Evolutionary conservation across 1,284 basidiomycete genomes (phyloP).

Genomic region (Chalciporus sp.): DNA sequence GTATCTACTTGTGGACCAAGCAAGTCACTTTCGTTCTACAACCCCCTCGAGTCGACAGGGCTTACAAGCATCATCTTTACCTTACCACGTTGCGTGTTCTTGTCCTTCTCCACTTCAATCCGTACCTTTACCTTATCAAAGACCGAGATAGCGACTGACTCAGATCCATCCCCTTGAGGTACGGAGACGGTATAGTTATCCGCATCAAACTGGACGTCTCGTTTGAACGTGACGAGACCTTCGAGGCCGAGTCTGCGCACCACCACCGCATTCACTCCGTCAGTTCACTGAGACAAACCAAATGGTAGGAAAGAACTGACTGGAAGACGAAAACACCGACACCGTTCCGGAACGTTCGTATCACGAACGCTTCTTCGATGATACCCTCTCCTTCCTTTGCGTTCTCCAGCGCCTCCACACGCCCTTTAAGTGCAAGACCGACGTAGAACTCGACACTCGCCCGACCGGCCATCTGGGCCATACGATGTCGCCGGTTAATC

Average conservation of each 20-base stretch:
- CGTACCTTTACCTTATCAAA: slow-evolving; percentile 93
- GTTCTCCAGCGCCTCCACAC: slow-evolving; percentile 47
- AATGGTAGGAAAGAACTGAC: slow-evolving; percentile 50
- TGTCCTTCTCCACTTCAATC: slow-evolving; percentile 93
- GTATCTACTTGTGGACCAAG: too few relatives aligned
- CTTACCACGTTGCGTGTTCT: slow-evolving; percentile 90
- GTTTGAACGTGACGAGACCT: slow-evolving; percentile 91
- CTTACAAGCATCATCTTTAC: slow-evolving; percentile 87
- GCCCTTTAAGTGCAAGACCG: slow-evolving; percentile 83
- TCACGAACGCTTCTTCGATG: slow-evolving; percentile 91
- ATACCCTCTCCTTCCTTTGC: slow-evolving; percentile 40
- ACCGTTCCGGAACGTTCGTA: slow-evolving; percentile 93
- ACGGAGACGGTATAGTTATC: slow-evolving; percentile 88
- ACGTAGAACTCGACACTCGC: slow-evolving; percentile 99
- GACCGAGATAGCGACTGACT: slow-evolving; percentile 68
- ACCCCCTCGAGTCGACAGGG: slow-evolving; percentile 60
- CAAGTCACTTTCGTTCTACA: slow-evolving; percentile 29
- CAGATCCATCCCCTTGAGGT: slow-evolving; percentile 40
- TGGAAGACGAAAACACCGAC: slow-evolving; percentile 93
- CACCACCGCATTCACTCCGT: not conserved
- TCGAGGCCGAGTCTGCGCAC: slow-evolving; percentile 87
- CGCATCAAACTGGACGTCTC: slow-evolving; percentile 86
- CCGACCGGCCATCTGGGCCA: slow-evolving; percentile 96
- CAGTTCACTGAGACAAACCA: not conserved
- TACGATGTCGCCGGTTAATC: slow-evolving; percentile 91